phyloP scores from a whole-genome alignment of 352 stramenopile genomes.

The Phytophthora quininea region DNA sequence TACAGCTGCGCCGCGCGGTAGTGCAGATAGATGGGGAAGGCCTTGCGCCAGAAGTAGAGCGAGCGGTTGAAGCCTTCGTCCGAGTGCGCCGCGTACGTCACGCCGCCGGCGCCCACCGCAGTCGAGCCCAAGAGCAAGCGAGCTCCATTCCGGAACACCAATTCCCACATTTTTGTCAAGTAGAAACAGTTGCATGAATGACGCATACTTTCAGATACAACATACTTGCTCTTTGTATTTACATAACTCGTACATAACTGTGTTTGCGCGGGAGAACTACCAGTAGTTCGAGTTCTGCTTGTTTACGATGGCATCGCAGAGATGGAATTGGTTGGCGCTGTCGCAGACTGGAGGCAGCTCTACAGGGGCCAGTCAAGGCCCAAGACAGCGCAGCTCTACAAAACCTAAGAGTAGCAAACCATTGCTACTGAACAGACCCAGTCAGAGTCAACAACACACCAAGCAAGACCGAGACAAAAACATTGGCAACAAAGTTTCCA shows the following conservation, averaged over 20 bases:
- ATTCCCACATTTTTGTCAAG: slow-evolving; percentile 41
- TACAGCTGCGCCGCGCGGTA: slow-evolving; percentile 80
- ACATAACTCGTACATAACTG: too few relatives aligned
- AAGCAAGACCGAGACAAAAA: slow-evolving; percentile 14
- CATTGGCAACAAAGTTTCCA: slow-evolving; percentile 19
- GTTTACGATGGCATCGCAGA: slow-evolving; percentile 8
- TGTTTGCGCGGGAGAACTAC: too few relatives aligned
- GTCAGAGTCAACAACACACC: slow-evolving; percentile 9
- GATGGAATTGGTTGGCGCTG: slow-evolving; percentile 63
- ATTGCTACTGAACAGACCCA: slow-evolving; percentile 17
- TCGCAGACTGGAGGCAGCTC: slow-evolving; percentile 34
- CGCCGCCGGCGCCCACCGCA: slow-evolving; percentile 45
- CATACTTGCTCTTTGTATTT: too few relatives aligned
- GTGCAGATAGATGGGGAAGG: slow-evolving; percentile 87
- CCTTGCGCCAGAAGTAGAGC: slow-evolving; percentile 88
- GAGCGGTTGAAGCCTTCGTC: slow-evolving; percentile 85
- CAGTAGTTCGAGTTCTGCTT: too few relatives aligned
- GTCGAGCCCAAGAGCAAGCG: slow-evolving; percentile 64
- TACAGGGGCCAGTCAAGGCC: slow-evolving; percentile 16
- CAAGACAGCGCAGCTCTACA: slow-evolving; percentile 10
- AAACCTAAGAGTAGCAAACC: slow-evolving; percentile 1
- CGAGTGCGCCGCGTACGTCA: slow-evolving; percentile 63
- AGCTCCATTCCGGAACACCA: slow-evolving; percentile 64
- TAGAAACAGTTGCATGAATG: too few relatives aligned
- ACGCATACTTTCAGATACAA: too few relatives aligned